phyloP scores from a whole-genome alignment of 768 basidiomycete genomes.

The Roridomyces roridus region DNA sequence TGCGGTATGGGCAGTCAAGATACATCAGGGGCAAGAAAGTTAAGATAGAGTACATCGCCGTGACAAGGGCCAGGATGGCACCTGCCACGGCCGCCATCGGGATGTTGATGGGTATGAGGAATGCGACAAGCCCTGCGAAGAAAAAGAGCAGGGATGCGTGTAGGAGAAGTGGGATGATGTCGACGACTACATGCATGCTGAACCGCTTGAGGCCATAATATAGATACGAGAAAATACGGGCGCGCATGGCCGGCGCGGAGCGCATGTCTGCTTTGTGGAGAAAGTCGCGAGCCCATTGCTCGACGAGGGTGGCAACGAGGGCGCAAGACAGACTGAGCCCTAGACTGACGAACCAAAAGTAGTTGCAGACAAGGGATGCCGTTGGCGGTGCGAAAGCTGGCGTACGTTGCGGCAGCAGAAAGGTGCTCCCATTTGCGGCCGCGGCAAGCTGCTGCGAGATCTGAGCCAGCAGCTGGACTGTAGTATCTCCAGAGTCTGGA shows the following conservation, averaged over 20 bases:
- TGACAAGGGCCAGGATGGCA: background rate
- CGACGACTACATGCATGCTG: conserved; percentile 2
- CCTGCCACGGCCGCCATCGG: background rate
- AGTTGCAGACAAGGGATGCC: background rate
- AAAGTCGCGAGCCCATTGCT: conserved; percentile 1
- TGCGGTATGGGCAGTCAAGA: conserved; percentile 22
- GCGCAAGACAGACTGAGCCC: background rate
- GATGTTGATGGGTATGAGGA: conserved; percentile 4
- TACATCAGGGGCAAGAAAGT: conserved; percentile 17
- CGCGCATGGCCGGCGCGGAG: conserved; percentile 2
- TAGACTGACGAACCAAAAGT: conserved; percentile 1
- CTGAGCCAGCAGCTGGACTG: background rate
- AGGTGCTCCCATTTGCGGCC: background rate
- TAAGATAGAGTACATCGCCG: conserved; percentile 3
- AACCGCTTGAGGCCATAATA: conserved; percentile 9
- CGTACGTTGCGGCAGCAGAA: background rate
- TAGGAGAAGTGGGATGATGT: conserved; percentile 21
- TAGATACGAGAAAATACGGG: conserved; percentile 4
- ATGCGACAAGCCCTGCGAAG: conserved; percentile 20
- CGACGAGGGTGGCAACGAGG: background rate
- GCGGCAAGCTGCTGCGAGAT: conserved; percentile 9
- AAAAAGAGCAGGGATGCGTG: conserved; percentile 22
- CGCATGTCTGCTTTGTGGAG: background rate
- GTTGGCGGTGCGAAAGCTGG: background rate
- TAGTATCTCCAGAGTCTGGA: too few species aligned